Evolutionary conservation across 345 rosid genomes (phyloP).

Genomic region (Nephelium lappaceum): DNA sequence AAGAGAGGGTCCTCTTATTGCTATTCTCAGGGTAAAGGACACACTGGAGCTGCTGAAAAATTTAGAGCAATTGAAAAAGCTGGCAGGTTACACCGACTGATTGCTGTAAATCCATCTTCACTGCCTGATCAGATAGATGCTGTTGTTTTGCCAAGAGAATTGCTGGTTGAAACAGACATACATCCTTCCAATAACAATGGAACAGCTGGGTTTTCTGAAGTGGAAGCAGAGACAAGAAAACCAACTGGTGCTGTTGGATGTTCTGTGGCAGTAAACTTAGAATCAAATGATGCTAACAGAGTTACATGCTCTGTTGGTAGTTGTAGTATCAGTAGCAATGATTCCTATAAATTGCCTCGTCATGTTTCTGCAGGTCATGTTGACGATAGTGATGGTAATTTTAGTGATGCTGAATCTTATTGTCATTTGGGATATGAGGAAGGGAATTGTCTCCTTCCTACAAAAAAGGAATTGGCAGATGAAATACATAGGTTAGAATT

Average conservation of each 20-base stretch:
- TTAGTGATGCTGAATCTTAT: slow-evolving; percentile 55
- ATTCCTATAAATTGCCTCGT: slow-evolving; percentile 21
- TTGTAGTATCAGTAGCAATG: slow-evolving; percentile 46
- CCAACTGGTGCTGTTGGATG: slow-evolving; percentile 35
- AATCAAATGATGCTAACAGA: slow-evolving; percentile 38
- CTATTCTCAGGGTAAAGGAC: slow-evolving; percentile 31
- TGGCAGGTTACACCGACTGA: slow-evolving; percentile 28
- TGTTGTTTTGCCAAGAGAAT: slow-evolving; percentile 41
- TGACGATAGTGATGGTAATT: slow-evolving; percentile 26
- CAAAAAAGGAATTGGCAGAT: slow-evolving; percentile 42
- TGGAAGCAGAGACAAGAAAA: slow-evolving; percentile 41
- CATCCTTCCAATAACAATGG: slow-evolving; percentile 30
- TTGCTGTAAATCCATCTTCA: slow-evolving; percentile 27
- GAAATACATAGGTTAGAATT: slow-evolving; percentile 66
- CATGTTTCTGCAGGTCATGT: slow-evolving; percentile 32
- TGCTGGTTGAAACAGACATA: slow-evolving; percentile 32
- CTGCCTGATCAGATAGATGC: slow-evolving; percentile 36
- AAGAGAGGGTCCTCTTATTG: slow-evolving; percentile 39
- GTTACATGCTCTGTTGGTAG: slow-evolving; percentile 69
- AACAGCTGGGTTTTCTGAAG: slow-evolving; percentile 32
- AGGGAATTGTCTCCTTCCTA: slow-evolving; percentile 31
- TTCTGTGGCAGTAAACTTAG: slow-evolving; percentile 33
- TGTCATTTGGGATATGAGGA: slow-evolving; percentile 29
- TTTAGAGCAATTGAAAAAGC: slow-evolving; percentile 37
- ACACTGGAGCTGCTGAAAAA: slow-evolving; percentile 29